A percentile compares a stretch with the other conserved stretches of the same genome.
phyloP scores from a whole-genome alignment of 2,329 filamentous ascomycete species.

The Magnaporthiopsis incrustans region DNA sequence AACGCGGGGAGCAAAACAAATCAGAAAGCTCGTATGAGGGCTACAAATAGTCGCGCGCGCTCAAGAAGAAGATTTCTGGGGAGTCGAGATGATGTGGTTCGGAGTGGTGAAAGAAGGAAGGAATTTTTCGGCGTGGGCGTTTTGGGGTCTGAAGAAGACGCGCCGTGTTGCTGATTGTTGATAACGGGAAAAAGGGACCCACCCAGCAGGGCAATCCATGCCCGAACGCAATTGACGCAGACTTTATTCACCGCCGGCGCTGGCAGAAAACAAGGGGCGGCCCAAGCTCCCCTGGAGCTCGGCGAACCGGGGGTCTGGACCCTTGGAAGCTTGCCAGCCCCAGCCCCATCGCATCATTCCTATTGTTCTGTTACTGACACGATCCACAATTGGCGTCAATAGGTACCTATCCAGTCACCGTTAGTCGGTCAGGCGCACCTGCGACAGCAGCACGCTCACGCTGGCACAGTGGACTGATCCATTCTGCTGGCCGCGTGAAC shows the following conservation, averaged over 20 bases:
- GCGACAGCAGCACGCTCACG: not conserved
- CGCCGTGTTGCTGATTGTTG: not conserved
- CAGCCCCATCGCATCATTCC: not conserved
- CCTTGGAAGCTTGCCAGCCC: not conserved
- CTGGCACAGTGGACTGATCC: not conserved
- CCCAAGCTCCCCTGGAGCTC: constrained; percentile 1
- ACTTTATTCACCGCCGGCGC: not conserved
- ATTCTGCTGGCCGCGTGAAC: not conserved
- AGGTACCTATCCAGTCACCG: not conserved
- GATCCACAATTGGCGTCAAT: not conserved
- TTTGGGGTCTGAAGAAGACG: not conserved
- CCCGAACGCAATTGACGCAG: not conserved
- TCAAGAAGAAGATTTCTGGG: not conserved
- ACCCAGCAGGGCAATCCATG: not conserved
- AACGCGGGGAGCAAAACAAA: not conserved
- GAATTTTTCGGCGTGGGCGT: not conserved
- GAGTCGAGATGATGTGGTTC: not conserved
- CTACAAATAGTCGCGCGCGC: not conserved
- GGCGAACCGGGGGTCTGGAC: not conserved
- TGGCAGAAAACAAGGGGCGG: constrained; percentile 1
- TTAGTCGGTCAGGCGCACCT: not conserved
- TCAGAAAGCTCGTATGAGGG: not conserved
- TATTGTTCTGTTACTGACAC: not conserved
- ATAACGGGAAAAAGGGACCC: not conserved
- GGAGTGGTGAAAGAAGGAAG: not conserved